Evolutionary conservation across 345 rosid genomes (phyloP), one percentile per base, ranked within the genome.

Genomic region (Sonneratia alba): DNA sequence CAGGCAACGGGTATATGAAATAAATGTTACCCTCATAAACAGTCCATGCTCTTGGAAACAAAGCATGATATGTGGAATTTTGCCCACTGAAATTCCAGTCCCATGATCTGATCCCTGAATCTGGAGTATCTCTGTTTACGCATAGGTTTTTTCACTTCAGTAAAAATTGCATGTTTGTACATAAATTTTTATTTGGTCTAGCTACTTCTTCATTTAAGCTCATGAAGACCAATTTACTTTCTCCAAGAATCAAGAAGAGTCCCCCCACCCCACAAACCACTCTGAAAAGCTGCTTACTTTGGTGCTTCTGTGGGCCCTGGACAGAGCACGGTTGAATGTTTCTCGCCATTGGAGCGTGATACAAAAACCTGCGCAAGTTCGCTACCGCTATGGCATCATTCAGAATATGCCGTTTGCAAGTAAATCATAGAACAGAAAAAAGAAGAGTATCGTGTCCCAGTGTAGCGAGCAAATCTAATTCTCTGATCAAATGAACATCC

Each of bases 21-120:
- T 32, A 63, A 32, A 56, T n/a, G 73, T 81, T 89, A 95, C 99
- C 98, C 32, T 92, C 97, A 76, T 90, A 87, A 27, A 84, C 79
- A 13, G 98, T 95, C 98, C 99, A 95, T 38, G 99, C 87, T 85
- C 99, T 90, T 10, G 99, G 97, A 77, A 85, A 92, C 75, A 95
- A 80, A 74, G 97, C 99, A 83, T 95, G 97, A 77, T 92, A 95
- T 67, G 92, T 95, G 73, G 97, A 85, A 65, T 79, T 84, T 70
- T 89, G 71, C 48, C 97, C 97, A 63, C 84, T 85, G 78, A 95
- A 79, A 79, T 95, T 86, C 99, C 99, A 95, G 77, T 92, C 97
- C 99, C 97, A 95, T 0, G 92, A 90, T 75, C 79, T 82, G 75
- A 95, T 87, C 69, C 99, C 99, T 22, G 85, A 80, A 72, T 64